Percentiles rank a stretch among this genome's conserved stretches.
Conservation (phyloP, 495 filamentous ascomycete genomes). For the Penicillium pancosmium region DNA sequence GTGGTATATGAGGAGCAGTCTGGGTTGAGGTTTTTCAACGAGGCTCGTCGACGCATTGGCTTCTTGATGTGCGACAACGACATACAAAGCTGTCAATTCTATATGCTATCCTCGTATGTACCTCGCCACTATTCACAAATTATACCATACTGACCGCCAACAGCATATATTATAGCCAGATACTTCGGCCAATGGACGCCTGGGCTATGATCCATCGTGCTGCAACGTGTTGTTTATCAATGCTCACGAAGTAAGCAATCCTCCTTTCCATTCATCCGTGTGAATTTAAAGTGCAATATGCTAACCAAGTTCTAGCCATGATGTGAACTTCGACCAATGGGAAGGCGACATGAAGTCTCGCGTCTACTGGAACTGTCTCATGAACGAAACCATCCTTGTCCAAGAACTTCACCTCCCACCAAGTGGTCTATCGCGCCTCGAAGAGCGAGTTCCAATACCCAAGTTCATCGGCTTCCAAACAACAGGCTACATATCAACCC, state of each 20-base stretch:
- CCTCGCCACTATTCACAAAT: not conserved
- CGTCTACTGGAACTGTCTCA: constrained; percentile 53
- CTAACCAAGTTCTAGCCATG: constrained; percentile 33
- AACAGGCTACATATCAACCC: constrained; percentile 35
- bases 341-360: constrained; percentile 55
- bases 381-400: constrained; percentile 53
- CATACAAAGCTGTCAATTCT: constrained; percentile 51
- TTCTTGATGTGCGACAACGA: constrained; percentile 53
- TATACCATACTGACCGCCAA: constrained; percentile 11
- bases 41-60: constrained; percentile 49
- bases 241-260: constrained; percentile 44
- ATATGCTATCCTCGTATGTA: constrained; percentile 47
- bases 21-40: constrained; percentile 50
- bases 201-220: constrained; percentile 54
- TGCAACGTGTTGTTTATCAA: constrained; percentile 48
- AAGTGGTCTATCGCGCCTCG: constrained; percentile 46
- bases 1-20: constrained; percentile 46
- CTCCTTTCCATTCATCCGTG: constrained; percentile 4
- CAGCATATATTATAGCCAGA: constrained; percentile 47
- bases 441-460: constrained; percentile 50
- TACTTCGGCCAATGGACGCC: constrained; percentile 49
- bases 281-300: not conserved
- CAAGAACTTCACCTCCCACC: constrained; percentile 52
- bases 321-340: constrained; percentile 51
- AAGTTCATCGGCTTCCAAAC: constrained; percentile 51